A percentile compares a stretch with the other conserved stretches of the same genome.
Evolutionary conservation across 768 basidiomycete species (phyloP).

Genomic region (Rhizopogon vinicolor): DNA sequence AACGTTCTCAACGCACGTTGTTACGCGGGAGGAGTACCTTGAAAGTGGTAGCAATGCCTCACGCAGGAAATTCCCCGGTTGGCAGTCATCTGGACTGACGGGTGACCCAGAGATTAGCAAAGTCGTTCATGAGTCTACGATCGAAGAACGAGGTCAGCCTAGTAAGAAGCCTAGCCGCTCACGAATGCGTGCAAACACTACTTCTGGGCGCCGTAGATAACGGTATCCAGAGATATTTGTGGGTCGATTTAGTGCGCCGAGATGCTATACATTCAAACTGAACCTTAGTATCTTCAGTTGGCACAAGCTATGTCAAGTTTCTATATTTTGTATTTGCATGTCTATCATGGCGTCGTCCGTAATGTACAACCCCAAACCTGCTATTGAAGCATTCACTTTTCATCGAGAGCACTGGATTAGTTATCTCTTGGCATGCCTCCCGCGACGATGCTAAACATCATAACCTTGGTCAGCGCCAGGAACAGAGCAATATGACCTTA

Average conservation of each 20-base stretch:
- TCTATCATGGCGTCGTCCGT: slow-evolving; percentile 26
- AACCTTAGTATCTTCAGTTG: background rate
- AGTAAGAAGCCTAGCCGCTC: slow-evolving; percentile 23
- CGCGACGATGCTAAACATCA: slow-evolving; percentile 1
- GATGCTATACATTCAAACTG: background rate
- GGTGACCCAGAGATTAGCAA: slow-evolving; percentile 20
- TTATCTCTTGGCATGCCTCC: slow-evolving; percentile 1
- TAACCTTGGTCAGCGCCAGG: background rate
- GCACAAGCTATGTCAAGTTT: background rate
- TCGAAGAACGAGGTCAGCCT: slow-evolving; percentile 17
- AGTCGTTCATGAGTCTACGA: slow-evolving; percentile 10
- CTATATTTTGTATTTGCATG: slow-evolving; percentile 16
- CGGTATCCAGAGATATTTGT: background rate
- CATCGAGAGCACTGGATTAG: slow-evolving; percentile 1
- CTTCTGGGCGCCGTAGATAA: slow-evolving; percentile 25
- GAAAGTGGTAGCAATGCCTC: slow-evolving; percentile 77
- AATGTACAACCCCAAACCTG: slow-evolving; percentile 17
- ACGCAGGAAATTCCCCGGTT: slow-evolving; percentile 68
- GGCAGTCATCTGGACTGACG: slow-evolving; percentile 34
- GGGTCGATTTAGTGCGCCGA: background rate
- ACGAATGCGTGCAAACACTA: slow-evolving; percentile 16
- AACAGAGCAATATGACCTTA: background rate
- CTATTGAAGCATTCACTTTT: background rate
- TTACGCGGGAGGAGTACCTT: slow-evolving; percentile 80
- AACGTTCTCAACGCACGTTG: slow-evolving; percentile 46